Evolutionary conservation across 805 yeast genomes (phyloP), one percentile per base, ranked within the genome.

Genomic region (Candida parachauliodes): DNA sequence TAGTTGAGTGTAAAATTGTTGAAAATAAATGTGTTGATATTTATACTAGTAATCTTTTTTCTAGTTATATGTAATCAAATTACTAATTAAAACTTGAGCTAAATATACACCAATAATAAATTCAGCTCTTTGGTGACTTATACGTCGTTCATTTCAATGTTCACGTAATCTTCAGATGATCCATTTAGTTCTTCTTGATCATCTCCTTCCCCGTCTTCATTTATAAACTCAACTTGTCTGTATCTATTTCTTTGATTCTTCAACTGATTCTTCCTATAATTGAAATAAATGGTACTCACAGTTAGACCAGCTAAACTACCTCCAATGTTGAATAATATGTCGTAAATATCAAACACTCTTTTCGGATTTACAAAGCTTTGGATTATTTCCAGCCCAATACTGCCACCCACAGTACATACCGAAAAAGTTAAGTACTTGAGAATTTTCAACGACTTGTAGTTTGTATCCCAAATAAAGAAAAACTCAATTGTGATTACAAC

Each of bases 381-480:
- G 1, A 68, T 38, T 32, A 70, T 57, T 48, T 79, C 85, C 56
- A 79, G 79, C 2, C 62, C 59, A 3, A 77, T 50, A 10, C 74
- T 59, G 0, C 70, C 80, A 2, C 60, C 62, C 2, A 70, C n/a
- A 1, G 77, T 69, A 49, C 83, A 77, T 3, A 65, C 46, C 0
- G 60, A 11, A 7, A 73, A 42, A 0, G 77, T 65, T 25, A 72
- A 20, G 18, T 45, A 57, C 16, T 71, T 44, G 14, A 64, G 39
- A 8, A 50, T 45, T 41, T 57, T 55, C 17, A 60, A 40, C 2
- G 66, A 51, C 24, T 52, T 53, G 36, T 47, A 42, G 15, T 53
- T 52, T 6, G 65, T 51, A 25, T 74, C 72, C 32, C 72, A 51
- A 2, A 70, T 45, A 52, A 67, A 70, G 43, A 69, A 70, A 48